A percentile compares a stretch with the other conserved stretches of the same genome.
These are phyloP conservation scores for Periconia sp. DNA, from an alignment of 2,329 filamentous ascomycete genomes.

Conservation along the genomic window DNA sequence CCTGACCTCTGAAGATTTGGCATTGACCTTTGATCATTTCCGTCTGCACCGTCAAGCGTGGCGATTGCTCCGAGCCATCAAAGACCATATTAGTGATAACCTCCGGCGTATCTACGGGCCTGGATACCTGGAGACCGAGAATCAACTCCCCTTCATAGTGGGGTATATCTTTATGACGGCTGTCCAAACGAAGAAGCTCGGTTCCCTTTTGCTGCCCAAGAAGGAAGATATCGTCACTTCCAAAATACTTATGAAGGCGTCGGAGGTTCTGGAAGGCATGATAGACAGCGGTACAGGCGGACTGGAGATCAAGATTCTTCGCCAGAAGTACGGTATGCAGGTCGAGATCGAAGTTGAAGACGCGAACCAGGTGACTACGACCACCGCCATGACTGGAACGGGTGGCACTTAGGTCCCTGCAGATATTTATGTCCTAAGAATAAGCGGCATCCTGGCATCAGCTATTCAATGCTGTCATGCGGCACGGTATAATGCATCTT, in stretches of 20 bases:
- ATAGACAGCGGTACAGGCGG: neutral
- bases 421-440: too few species aligned
- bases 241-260: neutral
- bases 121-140: conserved; percentile 44
- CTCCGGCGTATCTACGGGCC: conserved; percentile 39
- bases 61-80: conserved; percentile 40
- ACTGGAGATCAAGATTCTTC: neutral
- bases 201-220: neutral
- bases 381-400: too few species aligned
- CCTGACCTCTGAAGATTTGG: conserved; percentile 43
- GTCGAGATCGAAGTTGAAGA: too few species aligned
- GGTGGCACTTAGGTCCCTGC: too few species aligned
- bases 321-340: too few species aligned
- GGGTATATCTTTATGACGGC: conserved; percentile 40
- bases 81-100: conserved; percentile 29
- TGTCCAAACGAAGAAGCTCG: neutral
- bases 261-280: neutral
- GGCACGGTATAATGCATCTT: too few species aligned
- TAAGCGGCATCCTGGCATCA: too few species aligned
- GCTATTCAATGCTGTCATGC: too few species aligned
- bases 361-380: too few species aligned
- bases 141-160: conserved; percentile 45
- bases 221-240: neutral
- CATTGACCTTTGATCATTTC: conserved; percentile 49
- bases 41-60: conserved; percentile 46